phyloP scores from a whole-genome alignment of 306 rosid species.

The Myrica gale region DNA sequence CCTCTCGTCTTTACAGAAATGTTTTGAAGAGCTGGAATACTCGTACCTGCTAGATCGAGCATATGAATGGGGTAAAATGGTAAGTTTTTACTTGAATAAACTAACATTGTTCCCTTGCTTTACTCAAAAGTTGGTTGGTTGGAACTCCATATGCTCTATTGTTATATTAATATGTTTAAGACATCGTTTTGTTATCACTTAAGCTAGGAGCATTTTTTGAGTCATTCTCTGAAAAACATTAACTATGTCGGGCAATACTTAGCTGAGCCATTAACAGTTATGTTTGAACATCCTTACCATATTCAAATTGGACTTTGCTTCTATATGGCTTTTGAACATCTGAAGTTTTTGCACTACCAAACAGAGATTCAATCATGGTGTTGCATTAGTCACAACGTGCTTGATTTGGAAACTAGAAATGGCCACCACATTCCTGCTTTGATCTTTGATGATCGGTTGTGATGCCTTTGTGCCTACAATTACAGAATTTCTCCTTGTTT shows the following conservation, averaged over 20 bases:
- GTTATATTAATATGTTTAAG: background rate
- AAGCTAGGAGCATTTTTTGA: background rate
- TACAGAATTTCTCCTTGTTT: no score
- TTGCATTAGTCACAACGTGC: no score
- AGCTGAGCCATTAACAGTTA: background rate
- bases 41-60: conserved; percentile 83
- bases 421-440: no score
- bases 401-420: no score
- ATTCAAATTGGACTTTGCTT: background rate
- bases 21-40: conserved; percentile 88
- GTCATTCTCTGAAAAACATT: background rate
- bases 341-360: no score
- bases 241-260: background rate
- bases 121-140: background rate
- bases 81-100: conserved; percentile 30
- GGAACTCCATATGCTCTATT: background rate
- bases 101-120: background rate
- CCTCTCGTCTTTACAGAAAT: conserved; percentile 79
- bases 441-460: no score
- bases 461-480: background rate
- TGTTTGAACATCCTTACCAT: background rate
- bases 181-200: background rate
- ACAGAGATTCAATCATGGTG: no score
- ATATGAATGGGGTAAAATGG: conserved; percentile 78
- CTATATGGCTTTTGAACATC: background rate